A percentile compares a stretch with the other conserved stretches of the same genome.
phyloP scores from a whole-genome alignment of 1,284 basidiomycete genomes.

The Rhodotorula sp. region DNA sequence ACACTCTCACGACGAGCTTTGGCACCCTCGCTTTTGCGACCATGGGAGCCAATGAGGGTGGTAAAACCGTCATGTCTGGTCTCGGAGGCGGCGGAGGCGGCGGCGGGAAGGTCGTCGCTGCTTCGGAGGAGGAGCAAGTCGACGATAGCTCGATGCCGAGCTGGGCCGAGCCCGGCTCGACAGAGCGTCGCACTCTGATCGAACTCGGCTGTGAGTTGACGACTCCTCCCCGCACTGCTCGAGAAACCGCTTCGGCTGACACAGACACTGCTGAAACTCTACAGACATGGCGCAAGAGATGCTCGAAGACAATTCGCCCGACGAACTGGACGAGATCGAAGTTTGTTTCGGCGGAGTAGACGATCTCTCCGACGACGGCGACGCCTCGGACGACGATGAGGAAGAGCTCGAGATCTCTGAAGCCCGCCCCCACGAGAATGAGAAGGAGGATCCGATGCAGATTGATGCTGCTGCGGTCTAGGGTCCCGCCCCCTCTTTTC shows the following conservation, averaged over 20 bases:
- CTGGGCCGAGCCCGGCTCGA: constrained; percentile 6
- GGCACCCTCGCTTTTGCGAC: constrained; percentile 35
- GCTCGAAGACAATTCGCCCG: constrained; percentile 33
- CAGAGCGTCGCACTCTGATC: constrained; percentile 11
- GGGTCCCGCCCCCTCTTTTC: neutral
- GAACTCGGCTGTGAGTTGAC: constrained; percentile 25
- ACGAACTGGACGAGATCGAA: constrained; percentile 34
- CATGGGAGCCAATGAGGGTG: constrained; percentile 3
- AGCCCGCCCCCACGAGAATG: neutral
- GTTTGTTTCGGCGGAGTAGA: constrained; percentile 24
- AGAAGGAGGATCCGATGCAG: neutral
- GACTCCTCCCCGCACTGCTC: neutral
- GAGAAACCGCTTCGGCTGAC: neutral
- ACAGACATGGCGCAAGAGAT: constrained; percentile 37
- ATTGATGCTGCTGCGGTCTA: neutral
- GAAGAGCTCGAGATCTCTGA: constrained; percentile 1
- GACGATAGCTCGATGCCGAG: constrained; percentile 14
- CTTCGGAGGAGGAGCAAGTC: neutral
- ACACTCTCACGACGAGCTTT: constrained; percentile 22
- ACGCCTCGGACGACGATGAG: neutral
- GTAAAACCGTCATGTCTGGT: neutral
- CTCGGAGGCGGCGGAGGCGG: neutral
- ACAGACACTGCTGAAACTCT: neutral
- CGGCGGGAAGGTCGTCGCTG: constrained; percentile 10
- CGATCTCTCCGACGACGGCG: constrained; percentile 7